Percentiles rank a stretch among this genome's conserved stretches.
phyloP scores from a whole-genome alignment of 208 protist genomes.

The Porcisia deanei region DNA sequence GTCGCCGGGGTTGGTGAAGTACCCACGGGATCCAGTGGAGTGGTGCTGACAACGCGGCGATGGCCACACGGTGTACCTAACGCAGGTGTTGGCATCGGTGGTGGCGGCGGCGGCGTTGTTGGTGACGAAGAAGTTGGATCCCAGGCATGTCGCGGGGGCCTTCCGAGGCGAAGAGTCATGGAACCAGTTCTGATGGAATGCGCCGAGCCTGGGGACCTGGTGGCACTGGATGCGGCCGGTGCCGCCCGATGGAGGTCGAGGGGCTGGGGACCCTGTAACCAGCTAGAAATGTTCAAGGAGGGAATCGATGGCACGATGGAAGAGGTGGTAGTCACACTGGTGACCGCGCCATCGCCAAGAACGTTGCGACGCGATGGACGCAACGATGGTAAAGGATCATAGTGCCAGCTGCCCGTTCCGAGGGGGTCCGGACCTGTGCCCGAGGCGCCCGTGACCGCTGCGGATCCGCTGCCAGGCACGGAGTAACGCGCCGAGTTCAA shows the following conservation, averaged over 20 bases:
- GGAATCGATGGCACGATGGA: conserved; percentile 1
- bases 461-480: not conserved
- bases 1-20: not conserved
- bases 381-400: conserved; percentile 15
- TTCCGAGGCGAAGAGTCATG: conserved; percentile 6
- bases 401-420: conserved; percentile 4
- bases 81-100: conserved; percentile 9
- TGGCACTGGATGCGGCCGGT: not conserved
- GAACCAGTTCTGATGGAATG: not conserved
- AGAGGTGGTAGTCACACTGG: not conserved
- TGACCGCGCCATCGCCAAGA: not conserved
- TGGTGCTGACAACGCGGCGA: not conserved
- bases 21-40: not conserved
- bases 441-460: not conserved
- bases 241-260: conserved; percentile 25
- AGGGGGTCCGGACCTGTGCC: not conserved
- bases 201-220: not conserved
- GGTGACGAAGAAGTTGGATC: not conserved
- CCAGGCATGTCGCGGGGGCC: not conserved
- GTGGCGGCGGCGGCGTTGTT: conserved; percentile 1
- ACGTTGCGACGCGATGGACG: conserved; percentile 1
- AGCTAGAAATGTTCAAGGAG: conserved; percentile 18
- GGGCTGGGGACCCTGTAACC: conserved; percentile 32
- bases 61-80: not conserved
- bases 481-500: conserved; percentile 17